Evolutionary conservation across 1,284 basidiomycete genomes (phyloP), one percentile per base, ranked within the genome.

Genomic region (Athelia sp.): DNA sequence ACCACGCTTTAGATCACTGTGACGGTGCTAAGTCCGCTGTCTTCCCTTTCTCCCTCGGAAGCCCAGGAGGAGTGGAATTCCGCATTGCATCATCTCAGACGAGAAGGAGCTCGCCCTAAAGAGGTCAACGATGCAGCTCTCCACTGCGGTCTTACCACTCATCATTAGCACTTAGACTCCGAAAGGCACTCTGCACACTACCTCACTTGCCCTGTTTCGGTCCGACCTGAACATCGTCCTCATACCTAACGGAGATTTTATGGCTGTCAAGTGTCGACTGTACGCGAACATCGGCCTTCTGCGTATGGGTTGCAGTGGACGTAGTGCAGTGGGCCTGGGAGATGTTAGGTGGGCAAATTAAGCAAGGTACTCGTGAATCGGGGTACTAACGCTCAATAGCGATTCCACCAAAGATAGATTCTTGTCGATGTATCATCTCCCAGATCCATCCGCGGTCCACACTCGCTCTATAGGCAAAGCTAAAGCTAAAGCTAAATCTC

Each of bases 151-250:
- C 15, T 8, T 17, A 40, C 6, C n/a, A 40, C n/a, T 8, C 36
- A 40, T 26, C 15, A 35, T 35, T 40, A n/a, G 44, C 46, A 19
- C 55, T 29, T 29, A 86, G 79, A 87, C 80, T 18, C 71, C 75
- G n/a, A 68, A 82, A 49, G 88, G 88, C 36, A 67, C 75, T 14
- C 72, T 91, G 55, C 82, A 90, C 78, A 78, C 82, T 48, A 91
- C 88, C n/a, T 90, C 87, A 6, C 76, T 91, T 17, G 85, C 85
- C 40, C 83, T 87, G 66, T 91, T 91, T 62, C 85, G 85, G 47
- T 90, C 87, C 3, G 88, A 91, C 69, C 87, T 82, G 61, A 87
- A 86, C 48, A 87, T 90, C 52, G 84, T 91, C 18, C 81, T 77
- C 51, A 81, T 91, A 49, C 87, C 87, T 0, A 67, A 73, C 45